These are phyloP conservation scores for Acacia confusa DNA, from an alignment of 306 rosid species.

Conservation along the genomic window DNA sequence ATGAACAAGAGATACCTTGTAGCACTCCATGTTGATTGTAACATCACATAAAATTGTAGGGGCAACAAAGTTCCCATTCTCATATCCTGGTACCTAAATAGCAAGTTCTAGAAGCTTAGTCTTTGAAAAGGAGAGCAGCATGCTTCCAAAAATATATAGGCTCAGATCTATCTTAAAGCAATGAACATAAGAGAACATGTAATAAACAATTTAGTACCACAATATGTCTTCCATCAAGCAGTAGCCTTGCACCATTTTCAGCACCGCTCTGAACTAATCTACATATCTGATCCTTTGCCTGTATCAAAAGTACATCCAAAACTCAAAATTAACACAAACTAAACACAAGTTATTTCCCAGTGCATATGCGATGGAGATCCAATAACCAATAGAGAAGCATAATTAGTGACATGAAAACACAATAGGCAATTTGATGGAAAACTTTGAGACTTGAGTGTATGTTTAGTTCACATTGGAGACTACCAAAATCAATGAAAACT, in stretches of 20 bases:
- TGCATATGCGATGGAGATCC: background rate
- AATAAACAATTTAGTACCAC: constrained; percentile 45
- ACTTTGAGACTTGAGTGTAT: background rate
- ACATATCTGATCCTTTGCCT: constrained; percentile 62
- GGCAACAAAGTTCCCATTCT: constrained; percentile 66
- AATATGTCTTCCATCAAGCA: constrained; percentile 67
- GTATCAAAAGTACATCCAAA: constrained; percentile 27
- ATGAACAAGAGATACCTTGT: constrained; percentile 43
- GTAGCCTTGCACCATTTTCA: constrained; percentile 65
- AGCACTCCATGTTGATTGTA: constrained; percentile 69
- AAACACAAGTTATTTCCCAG: background rate
- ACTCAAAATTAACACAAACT: background rate
- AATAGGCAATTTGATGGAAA: background rate
- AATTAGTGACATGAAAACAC: constrained; percentile 3
- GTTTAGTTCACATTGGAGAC: background rate
- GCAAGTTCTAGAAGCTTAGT: constrained; percentile 19
- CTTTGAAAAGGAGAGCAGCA: constrained; percentile 20
- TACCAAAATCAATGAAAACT: no score
- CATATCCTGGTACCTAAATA: constrained; percentile 66
- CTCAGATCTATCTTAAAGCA: background rate
- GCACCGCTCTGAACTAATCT: constrained; percentile 56
- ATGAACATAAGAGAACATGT: constrained; percentile 35
- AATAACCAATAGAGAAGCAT: constrained; percentile 1
- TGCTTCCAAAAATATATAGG: background rate
- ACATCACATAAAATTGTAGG: constrained; percentile 67